phyloP scores from a whole-genome alignment of 1,284 basidiomycete genomes.

The Athelia psychrophila region DNA sequence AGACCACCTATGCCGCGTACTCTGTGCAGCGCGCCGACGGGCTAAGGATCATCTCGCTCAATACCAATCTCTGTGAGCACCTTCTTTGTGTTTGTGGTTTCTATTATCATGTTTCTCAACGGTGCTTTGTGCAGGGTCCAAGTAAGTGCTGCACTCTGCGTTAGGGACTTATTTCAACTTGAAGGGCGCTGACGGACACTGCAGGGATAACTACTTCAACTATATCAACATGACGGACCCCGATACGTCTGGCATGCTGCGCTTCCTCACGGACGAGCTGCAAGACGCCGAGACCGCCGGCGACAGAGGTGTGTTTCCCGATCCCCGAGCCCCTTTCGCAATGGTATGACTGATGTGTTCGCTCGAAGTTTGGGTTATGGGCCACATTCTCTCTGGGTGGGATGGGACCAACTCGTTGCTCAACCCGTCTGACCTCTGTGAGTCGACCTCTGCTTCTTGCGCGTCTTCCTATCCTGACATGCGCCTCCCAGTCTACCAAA shows the following conservation, averaged over 20 bases:
- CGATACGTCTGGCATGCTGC: conserved; percentile 73
- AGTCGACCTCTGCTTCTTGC: conserved; percentile 27
- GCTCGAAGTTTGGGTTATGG: conserved; percentile 82
- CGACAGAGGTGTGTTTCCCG: conserved; percentile 49
- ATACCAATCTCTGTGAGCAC: conserved; percentile 70
- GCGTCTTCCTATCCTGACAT: not conserved
- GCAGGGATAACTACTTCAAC: conserved; percentile 69
- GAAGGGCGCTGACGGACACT: not conserved
- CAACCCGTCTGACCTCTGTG: conserved; percentile 68
- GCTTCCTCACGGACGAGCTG: conserved; percentile 80
- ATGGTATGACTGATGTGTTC: no score
- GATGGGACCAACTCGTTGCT: conserved; percentile 62
- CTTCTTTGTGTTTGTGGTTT: not conserved
- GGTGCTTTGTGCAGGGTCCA: conserved; percentile 52
- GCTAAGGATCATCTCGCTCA: conserved; percentile 71
- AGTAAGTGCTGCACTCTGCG: conserved; percentile 26
- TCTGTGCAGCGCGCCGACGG: conserved; percentile 68
- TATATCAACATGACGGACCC: conserved; percentile 73
- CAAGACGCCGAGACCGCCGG: conserved; percentile 72
- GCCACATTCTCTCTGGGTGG: conserved; percentile 78
- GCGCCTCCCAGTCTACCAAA: conserved; percentile 60
- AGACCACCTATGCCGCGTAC: conserved; percentile 74
- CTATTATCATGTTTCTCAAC: no score
- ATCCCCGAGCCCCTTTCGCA: no score
- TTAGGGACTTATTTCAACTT: not conserved